Evolutionary conservation across 345 rosid species (phyloP).

Genomic region (Atalantia buxifolia): DNA sequence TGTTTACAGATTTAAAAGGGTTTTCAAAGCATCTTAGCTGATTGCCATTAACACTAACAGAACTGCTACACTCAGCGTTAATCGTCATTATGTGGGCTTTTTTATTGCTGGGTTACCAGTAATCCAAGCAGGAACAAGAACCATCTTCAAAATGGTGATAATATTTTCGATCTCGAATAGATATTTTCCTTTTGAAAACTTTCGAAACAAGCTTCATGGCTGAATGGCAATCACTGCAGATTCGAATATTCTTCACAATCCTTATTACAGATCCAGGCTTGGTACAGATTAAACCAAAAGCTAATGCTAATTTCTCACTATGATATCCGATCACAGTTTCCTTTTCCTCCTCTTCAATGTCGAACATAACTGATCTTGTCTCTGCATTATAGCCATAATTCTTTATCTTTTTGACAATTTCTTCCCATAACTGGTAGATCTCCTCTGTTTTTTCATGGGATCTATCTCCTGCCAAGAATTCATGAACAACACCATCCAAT

Average conservation of each 20-base stretch:
- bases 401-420: conserved; percentile 8
- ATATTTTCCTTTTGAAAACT: conserved; percentile 4
- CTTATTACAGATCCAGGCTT: conserved; percentile 8
- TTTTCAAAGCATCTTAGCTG: background rate
- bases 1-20: background rate
- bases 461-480: conserved; percentile 28
- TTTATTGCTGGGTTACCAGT: conserved; percentile 10
- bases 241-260: conserved; percentile 12
- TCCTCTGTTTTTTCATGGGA: conserved; percentile 12
- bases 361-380: background rate
- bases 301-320: conserved; percentile 16
- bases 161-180: conserved; percentile 9
- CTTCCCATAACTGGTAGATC: conserved; percentile 8
- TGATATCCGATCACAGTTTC: conserved; percentile 16
- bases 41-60: background rate
- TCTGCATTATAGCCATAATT: conserved; percentile 9
- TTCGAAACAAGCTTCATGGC: conserved; percentile 15
- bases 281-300: conserved; percentile 12
- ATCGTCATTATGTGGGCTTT: background rate
- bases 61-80: background rate
- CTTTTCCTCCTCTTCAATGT: conserved; percentile 17
- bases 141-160: conserved; percentile 19
- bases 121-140: conserved; percentile 16
- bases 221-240: conserved; percentile 17
- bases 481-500: conserved; percentile 22